Evolutionary conservation across 495 filamentous ascomycete genomes (phyloP), one percentile per base, ranked within the genome.

Genomic region (Xylaria scruposa): DNA sequence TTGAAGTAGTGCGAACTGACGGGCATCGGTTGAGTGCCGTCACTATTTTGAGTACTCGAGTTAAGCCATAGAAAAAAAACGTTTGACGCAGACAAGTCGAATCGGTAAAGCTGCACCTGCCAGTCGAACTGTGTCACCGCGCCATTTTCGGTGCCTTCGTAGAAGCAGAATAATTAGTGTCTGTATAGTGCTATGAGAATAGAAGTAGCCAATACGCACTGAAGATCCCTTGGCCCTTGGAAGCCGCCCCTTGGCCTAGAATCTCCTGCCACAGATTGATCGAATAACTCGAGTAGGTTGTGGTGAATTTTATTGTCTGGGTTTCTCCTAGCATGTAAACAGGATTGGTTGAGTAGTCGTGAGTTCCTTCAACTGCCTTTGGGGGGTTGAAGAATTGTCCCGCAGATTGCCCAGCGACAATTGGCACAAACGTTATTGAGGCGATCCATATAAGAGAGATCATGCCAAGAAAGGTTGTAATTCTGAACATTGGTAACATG

Each of bases 1-100:
- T 79, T 82, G 71, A 83, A 82, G 65, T 75, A 82, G 2, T 67
- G 68, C n/a, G 79, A 78, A 3, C 75, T 70, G 29, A 79, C 53
- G n/a, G 59, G 40, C 31, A 62, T 6, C 0, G 68, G 17, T 13
- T 67, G 44, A 26, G 69, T 72, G 8, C 74, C 70, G 31, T 70
- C 72, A 15, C 70, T 70, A n/a, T 47, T 36, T 21, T 29, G 9
- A 24, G 65, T 36, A 19, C 4, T 42, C 33, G 65, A 44, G 12
- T 33, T 68, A n/a, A 78, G 70, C 77, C 78, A 80, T 2, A 83
- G 59, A 71, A 79, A 79, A 56, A 82, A 82, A 1, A 76, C 59
- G 24, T 78, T 68, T 0, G 79, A 82, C 8, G 62, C 21, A 13
- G 63, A 46, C 3, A 79, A 26, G 58, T 80, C 67, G 42, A 81